A percentile compares a stretch with the other conserved stretches of the same genome.
phyloP scores from a whole-genome alignment of 352 stramenopile genomes.

The Aphanomyces euteiches region DNA sequence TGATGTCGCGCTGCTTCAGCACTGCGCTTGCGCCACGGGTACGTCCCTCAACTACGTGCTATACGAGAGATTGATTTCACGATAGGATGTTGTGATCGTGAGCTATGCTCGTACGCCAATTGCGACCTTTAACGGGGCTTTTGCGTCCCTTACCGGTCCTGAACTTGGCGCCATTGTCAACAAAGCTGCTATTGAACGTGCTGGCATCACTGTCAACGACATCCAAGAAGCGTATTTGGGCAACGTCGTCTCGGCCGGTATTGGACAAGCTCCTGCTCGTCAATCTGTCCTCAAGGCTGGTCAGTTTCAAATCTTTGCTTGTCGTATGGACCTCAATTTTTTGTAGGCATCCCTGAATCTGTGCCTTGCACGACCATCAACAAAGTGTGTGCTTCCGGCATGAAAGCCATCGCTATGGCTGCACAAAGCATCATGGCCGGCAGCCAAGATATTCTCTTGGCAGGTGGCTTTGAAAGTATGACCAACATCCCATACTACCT shows the following conservation, averaged over 20 bases:
- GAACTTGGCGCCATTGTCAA: conserved; percentile 88
- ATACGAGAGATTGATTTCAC: not conserved
- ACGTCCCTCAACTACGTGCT: not conserved
- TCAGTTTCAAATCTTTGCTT: conserved; percentile 25
- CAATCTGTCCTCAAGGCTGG: conserved; percentile 81
- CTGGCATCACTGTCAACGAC: conserved; percentile 42
- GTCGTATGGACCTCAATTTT: conserved; percentile 31
- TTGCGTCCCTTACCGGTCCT: conserved; percentile 81
- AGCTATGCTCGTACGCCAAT: conserved; percentile 92
- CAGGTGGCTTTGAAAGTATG: conserved; percentile 97
- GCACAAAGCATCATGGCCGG: conserved; percentile 87
- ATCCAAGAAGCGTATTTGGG: conserved; percentile 94
- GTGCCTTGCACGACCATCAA: conserved; percentile 97
- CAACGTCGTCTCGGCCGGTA: conserved; percentile 91
- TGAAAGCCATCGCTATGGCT: conserved; percentile 86
- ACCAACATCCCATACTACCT: conserved; percentile 97
- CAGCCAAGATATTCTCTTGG: conserved; percentile 85
- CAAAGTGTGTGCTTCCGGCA: conserved; percentile 95
- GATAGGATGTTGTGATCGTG: conserved; percentile 88
- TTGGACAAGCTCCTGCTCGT: conserved; percentile 93
- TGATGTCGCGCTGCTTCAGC: conserved; percentile 25
- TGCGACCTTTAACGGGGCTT: conserved; percentile 85
- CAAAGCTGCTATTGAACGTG: conserved; percentile 48
- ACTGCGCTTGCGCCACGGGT: conserved; percentile 12
- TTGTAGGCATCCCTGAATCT: conserved; percentile 75